These are phyloP conservation scores for Penicillium verrucosum DNA, from an alignment of 2,329 filamentous ascomycete genomes.

Conservation along the genomic window DNA sequence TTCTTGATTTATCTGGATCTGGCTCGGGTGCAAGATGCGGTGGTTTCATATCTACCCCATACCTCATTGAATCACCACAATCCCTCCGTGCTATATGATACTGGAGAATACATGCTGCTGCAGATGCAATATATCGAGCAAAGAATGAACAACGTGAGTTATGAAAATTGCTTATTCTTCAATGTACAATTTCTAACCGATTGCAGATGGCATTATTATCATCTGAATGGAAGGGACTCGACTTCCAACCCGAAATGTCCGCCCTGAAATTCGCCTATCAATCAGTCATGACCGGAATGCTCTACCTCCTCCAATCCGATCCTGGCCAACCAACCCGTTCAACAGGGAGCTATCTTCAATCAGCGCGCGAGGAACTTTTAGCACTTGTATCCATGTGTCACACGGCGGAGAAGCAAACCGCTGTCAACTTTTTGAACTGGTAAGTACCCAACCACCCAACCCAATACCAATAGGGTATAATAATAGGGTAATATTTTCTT, in stretches of 20 bases:
- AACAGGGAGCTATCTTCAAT: conserved; percentile 14
- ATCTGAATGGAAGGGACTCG: conserved; percentile 18
- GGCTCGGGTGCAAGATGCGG: conserved; percentile 18
- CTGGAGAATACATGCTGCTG: conserved; percentile 3
- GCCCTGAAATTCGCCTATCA: conserved; percentile 21
- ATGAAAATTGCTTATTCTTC: neutral
- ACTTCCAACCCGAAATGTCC: conserved; percentile 17
- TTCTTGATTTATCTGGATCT: conserved; percentile 18
- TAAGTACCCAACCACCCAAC: neutral
- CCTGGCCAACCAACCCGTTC: neutral
- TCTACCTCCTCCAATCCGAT: conserved; percentile 15
- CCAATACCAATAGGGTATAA: no score
- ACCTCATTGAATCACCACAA: neutral
- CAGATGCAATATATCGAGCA: conserved; percentile 14
- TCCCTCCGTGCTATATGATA: neutral
- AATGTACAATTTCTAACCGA: neutral
- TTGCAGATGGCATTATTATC: conserved; percentile 14
- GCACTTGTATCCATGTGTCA: conserved; percentile 18
- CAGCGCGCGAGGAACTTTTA: conserved; percentile 20
- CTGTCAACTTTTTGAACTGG: conserved; percentile 20
- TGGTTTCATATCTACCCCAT: conserved; percentile 12
- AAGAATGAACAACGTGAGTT: conserved; percentile 12
- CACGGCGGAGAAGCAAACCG: conserved; percentile 14
- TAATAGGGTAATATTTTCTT: no score
- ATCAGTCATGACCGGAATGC: conserved; percentile 20